phyloP scores from a whole-genome alignment of 1,139 yeast species.

The Saccharomycopsis phalli region DNA sequence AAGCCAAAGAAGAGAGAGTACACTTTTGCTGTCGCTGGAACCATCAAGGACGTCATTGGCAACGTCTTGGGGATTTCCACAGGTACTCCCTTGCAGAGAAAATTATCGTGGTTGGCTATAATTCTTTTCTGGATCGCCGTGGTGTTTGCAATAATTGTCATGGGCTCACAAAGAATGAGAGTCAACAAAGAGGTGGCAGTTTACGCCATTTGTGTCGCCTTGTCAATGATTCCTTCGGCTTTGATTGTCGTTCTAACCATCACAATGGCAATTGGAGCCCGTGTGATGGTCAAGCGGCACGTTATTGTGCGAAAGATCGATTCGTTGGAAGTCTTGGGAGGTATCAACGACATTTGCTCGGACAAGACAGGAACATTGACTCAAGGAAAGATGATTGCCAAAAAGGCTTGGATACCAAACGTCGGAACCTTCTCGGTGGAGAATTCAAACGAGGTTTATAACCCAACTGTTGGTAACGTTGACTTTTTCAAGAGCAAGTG shows the following conservation, averaged over 20 bases:
- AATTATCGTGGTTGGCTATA: constrained; percentile 64
- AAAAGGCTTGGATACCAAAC: constrained; percentile 68
- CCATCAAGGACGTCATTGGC: constrained; percentile 47
- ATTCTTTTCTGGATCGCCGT: constrained; percentile 64
- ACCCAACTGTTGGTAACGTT: constrained; percentile 61
- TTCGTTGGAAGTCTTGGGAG: constrained; percentile 72
- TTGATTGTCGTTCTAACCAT: constrained; percentile 73
- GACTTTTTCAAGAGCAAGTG: constrained; percentile 31
- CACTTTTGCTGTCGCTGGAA: constrained; percentile 35
- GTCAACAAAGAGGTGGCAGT: constrained; percentile 69
- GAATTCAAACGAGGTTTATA: constrained; percentile 58
- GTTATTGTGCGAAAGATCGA: constrained; percentile 74
- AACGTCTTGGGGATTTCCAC: constrained; percentile 64
- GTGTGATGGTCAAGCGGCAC: constrained; percentile 61
- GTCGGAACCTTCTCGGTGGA: constrained; percentile 57
- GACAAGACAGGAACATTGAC: constrained; percentile 81
- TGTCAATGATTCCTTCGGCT: constrained; percentile 79
- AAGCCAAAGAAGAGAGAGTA: constrained; percentile 39
- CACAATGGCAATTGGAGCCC: constrained; percentile 82
- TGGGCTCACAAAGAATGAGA: constrained; percentile 65
- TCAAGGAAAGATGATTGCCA: constrained; percentile 71
- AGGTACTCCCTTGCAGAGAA: constrained; percentile 58
- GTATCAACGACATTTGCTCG: constrained; percentile 73
- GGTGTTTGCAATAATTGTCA: constrained; percentile 65
- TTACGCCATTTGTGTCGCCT: constrained; percentile 75